These are phyloP conservation scores for Allium sativum DNA, from an alignment of 106 monocot genomes.

Conservation along the genomic window DNA sequence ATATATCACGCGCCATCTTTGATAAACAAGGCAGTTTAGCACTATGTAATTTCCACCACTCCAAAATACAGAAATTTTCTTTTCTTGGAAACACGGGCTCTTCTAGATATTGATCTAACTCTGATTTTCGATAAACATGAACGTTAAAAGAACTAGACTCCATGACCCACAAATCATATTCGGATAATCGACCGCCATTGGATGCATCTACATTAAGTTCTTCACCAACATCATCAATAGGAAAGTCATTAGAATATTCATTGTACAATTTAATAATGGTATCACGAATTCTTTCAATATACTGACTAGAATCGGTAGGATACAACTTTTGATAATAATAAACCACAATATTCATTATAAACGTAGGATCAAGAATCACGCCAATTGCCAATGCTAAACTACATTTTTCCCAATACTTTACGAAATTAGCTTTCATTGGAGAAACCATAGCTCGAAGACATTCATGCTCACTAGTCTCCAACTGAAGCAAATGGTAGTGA, in stretches of 20 bases:
- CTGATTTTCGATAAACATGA: background rate
- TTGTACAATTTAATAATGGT: background rate
- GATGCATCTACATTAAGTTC: too few relatives aligned
- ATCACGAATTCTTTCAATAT: background rate
- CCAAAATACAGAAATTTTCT: background rate
- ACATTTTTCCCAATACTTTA: conserved; percentile 2
- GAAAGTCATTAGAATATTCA: background rate
- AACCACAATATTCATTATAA: background rate
- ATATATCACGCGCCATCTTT: conserved; percentile 1
- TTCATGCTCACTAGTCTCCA: background rate
- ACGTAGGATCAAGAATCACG: background rate
- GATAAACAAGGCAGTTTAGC: background rate
- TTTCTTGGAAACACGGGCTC: background rate
- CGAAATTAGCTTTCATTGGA: background rate
- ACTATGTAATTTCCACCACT: background rate
- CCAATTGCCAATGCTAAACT: background rate
- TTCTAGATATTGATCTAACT: background rate
- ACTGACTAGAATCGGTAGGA: background rate
- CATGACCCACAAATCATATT: background rate
- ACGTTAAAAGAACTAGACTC: background rate
- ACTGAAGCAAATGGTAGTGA: background rate
- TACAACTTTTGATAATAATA: background rate
- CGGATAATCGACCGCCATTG: background rate
- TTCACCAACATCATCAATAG: too few relatives aligned
- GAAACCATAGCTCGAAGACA: background rate